A percentile compares a stretch with the other conserved stretches of the same genome.
Conservation (phyloP, 2,329 filamentous ascomycete species). For the Talaromyces pinophilus region DNA sequence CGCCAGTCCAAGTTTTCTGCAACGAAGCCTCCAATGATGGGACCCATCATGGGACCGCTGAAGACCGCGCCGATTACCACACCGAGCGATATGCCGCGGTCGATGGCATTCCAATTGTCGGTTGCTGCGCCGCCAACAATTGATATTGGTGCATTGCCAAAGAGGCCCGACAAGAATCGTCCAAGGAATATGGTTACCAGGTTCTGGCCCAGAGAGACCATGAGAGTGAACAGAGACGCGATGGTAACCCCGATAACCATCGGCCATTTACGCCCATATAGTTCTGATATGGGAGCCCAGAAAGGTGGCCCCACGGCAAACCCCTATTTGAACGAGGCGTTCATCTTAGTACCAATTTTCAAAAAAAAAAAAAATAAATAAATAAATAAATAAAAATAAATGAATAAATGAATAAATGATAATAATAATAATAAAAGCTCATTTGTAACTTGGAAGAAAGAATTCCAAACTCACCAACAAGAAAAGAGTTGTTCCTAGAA, state of each 20-base stretch:
- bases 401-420: no score
- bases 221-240: background rate
- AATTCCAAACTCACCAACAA: background rate
- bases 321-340: background rate
- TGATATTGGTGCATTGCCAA: background rate
- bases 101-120: background rate
- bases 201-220: background rate
- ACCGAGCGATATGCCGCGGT: background rate
- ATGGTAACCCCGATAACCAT: background rate
- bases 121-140: background rate
- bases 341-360: background rate
- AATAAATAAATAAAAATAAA: no score
- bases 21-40: background rate
- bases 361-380: background rate
- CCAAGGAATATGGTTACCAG: background rate
- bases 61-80: background rate
- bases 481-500: background rate
- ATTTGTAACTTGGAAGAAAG: background rate
- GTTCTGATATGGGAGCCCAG: background rate
- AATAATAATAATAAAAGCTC: no score
- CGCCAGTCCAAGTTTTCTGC: background rate
- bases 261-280: background rate
- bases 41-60: background rate
- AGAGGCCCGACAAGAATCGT: background rate
- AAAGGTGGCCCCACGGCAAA: background rate